A percentile compares a stretch with the other conserved stretches of the same genome.
Evolutionary conservation across 805 yeast species (phyloP).

Genomic region (Sporopachydermia lactativora): DNA sequence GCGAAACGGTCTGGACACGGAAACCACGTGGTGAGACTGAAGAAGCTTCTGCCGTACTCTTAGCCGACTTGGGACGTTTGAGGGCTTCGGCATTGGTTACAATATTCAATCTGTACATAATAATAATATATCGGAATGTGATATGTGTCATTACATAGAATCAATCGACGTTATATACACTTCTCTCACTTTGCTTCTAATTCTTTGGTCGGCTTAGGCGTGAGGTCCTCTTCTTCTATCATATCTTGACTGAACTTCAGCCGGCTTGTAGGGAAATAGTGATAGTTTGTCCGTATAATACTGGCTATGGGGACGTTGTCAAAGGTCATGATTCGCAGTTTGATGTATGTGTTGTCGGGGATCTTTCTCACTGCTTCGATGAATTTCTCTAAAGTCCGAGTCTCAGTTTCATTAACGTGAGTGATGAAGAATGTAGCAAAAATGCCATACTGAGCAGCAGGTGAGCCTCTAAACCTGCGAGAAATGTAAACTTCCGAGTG

Average conservation of each 20-base stretch:
- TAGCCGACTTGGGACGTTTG: too few species aligned
- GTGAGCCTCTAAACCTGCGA: slow-evolving; percentile 64
- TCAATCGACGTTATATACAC: neutral
- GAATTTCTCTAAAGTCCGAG: slow-evolving; percentile 58
- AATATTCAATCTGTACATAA: too few species aligned
- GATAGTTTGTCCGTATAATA: slow-evolving; percentile 75
- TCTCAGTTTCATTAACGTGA: slow-evolving; percentile 67
- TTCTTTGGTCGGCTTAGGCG: neutral
- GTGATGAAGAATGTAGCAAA: slow-evolving; percentile 76
- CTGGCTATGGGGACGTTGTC: slow-evolving; percentile 82
- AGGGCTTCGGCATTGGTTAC: too few species aligned
- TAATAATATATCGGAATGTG: too few species aligned
- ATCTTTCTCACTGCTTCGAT: slow-evolving; percentile 50
- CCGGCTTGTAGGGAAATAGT: slow-evolving; percentile 50
- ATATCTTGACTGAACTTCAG: slow-evolving; percentile 4
- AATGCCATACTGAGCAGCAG: slow-evolving; percentile 71
- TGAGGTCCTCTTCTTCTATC: neutral
- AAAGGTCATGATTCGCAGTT: slow-evolving; percentile 67
- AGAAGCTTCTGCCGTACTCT: slow-evolving; percentile 36
- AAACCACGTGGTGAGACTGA: slow-evolving; percentile 44
- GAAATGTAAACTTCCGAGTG: slow-evolving; percentile 82
- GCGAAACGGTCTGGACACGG: slow-evolving; percentile 35
- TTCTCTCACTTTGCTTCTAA: neutral
- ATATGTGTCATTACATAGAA: slow-evolving; percentile 2
- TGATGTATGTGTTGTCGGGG: slow-evolving; percentile 70